Conservation (phyloP, 495 filamentous ascomycete species). For the Neurospora discreta region DNA sequence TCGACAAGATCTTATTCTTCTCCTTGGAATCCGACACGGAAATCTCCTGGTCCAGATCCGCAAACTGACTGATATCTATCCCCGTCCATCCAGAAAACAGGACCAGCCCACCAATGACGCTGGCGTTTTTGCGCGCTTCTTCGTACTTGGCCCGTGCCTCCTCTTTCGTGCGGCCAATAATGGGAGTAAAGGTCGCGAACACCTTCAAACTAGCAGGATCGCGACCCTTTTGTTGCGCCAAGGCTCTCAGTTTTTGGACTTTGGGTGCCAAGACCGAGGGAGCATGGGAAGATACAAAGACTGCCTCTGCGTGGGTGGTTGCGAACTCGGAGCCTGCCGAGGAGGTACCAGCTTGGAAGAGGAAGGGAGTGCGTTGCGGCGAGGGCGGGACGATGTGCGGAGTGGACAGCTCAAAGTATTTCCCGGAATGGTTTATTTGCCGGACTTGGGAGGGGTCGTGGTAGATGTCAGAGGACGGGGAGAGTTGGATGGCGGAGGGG, state of each 20-base stretch:
- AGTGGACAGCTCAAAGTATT: conserved; percentile 43
- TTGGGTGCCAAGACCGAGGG: conserved; percentile 39
- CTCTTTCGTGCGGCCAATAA: conserved; percentile 46
- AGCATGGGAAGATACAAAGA: conserved; percentile 49
- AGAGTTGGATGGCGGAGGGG: conserved; percentile 38
- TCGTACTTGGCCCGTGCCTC: conserved; percentile 43
- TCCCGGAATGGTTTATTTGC: conserved; percentile 47
- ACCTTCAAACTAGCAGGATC: conserved; percentile 48
- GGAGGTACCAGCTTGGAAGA: conserved; percentile 55
- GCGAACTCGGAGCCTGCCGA: conserved; percentile 47
- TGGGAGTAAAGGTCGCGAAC: conserved; percentile 47
- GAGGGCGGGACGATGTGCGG: conserved; percentile 49
- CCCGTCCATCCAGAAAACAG: conserved; percentile 53
- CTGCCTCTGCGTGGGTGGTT: conserved; percentile 50
- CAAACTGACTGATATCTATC: conserved; percentile 45
- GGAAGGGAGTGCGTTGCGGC: conserved; percentile 51
- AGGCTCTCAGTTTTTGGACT: conserved; percentile 42
- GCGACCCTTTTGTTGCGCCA: conserved; percentile 39
- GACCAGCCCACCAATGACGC: conserved; percentile 44
- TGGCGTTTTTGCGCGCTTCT: conserved; percentile 40
- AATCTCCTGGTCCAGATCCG: conserved; percentile 38
- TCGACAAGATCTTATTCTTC: conserved; percentile 39
- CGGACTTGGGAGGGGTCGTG: conserved; percentile 44
- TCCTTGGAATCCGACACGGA: conserved; percentile 40
- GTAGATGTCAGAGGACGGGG: conserved; percentile 41